Evolutionary conservation across 2,329 filamentous ascomycete species (phyloP).

Genomic region (Cladosporium oxysporum): DNA sequence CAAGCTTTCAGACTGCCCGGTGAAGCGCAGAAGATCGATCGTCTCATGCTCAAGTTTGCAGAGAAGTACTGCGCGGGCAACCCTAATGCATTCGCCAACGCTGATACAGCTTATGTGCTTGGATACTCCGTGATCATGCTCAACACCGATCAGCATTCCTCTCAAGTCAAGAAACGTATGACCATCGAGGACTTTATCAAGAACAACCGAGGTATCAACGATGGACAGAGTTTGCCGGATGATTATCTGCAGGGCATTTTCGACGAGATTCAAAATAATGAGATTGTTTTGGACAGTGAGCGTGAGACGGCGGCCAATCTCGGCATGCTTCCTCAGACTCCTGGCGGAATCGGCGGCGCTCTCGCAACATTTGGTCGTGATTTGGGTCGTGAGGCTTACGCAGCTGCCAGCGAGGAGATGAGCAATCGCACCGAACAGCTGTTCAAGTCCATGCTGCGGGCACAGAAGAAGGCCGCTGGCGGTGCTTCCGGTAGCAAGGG

Average conservation of each 20-base stretch:
- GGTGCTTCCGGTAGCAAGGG: conserved; percentile 51
- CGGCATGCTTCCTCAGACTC: conserved; percentile 62
- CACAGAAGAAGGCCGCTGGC: conserved; percentile 60
- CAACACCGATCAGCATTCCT: conserved; percentile 93
- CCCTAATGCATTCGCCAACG: conserved; percentile 95
- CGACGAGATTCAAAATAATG: conserved; percentile 86
- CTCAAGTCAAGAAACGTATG: conserved; percentile 85
- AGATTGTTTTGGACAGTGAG: conserved; percentile 93
- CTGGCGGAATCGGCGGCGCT: conserved; percentile 54
- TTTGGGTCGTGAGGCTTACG: conserved; percentile 86
- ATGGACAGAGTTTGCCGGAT: conserved; percentile 87
- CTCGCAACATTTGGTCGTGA: conserved; percentile 90
- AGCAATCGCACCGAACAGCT: conserved; percentile 76
- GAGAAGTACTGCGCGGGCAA: conserved; percentile 94
- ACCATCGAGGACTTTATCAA: conserved; percentile 97
- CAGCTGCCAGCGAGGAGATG: conserved; percentile 96
- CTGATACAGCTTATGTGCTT: conserved; percentile 94
- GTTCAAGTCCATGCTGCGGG: conserved; percentile 89
- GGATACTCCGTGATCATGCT: conserved; percentile 96
- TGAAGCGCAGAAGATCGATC: conserved; percentile 98
- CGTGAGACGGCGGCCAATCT: conserved; percentile 83
- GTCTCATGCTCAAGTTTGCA: conserved; percentile 98
- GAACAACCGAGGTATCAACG: conserved; percentile 98
- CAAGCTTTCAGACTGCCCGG: conserved; percentile 94
- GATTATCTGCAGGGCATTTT: conserved; percentile 89